These are phyloP conservation scores for Wickerhamomyces pijperi DNA, from an alignment of 805 yeast genomes.

Conservation along the genomic window DNA sequence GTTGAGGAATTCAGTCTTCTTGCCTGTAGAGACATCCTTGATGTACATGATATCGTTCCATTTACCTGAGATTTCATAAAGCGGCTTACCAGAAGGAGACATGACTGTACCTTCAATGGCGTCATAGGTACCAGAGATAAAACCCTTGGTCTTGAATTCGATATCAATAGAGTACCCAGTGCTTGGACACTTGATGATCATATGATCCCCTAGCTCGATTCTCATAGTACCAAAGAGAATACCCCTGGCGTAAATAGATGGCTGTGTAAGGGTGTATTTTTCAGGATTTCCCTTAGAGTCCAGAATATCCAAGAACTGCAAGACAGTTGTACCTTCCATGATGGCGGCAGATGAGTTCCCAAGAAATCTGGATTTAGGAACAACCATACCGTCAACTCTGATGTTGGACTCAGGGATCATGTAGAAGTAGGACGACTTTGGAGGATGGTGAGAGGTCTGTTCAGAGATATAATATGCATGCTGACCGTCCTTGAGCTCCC, in stretches of 20 bases:
- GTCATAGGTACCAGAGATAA: conserved; percentile 85
- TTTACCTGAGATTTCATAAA: conserved; percentile 72
- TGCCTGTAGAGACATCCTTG: conserved; percentile 38
- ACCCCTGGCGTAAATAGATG: conserved; percentile 92
- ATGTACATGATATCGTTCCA: conserved; percentile 85
- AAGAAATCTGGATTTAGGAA: conserved; percentile 79
- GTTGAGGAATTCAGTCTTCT: conserved; percentile 45
- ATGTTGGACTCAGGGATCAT: conserved; percentile 71
- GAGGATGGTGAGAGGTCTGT: conserved; percentile 98
- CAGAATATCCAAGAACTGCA: conserved; percentile 52
- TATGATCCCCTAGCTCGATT: conserved; percentile 87
- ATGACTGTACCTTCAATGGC: conserved; percentile 70
- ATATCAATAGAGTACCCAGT: conserved; percentile 61
- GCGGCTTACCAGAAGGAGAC: conserved; percentile 38
- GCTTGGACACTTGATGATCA: conserved; percentile 56
- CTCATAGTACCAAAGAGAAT: conserved; percentile 83
- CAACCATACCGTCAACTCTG: conserved; percentile 78
- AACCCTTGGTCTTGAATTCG: conserved; percentile 92
- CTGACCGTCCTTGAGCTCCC: conserved; percentile 72
- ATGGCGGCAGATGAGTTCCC: conserved; percentile 96
- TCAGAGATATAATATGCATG: conserved; percentile 82
- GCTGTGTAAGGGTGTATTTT: conserved; percentile 78
- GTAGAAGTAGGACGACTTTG: conserved; percentile 88
- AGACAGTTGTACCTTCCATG: conserved; percentile 82
- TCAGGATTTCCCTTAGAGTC: conserved; percentile 45